Percentiles rank a stretch among this genome's conserved stretches.
phyloP scores from a whole-genome alignment of 768 basidiomycete genomes.

The Hebeloma cylindrosporum region DNA sequence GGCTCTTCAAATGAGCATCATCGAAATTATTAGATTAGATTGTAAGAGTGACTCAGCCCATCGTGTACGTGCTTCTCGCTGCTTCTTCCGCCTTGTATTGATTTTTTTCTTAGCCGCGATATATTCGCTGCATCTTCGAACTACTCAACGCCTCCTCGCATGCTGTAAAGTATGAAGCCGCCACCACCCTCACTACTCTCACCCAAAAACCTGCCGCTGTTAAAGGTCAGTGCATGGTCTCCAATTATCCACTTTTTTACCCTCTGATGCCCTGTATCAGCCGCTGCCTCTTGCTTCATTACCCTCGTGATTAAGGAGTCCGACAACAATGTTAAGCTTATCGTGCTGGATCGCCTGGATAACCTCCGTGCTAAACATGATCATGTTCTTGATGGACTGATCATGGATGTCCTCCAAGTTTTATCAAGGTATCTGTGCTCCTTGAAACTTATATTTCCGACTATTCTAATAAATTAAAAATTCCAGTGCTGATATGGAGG shows the following conservation, averaged over 20 bases:
- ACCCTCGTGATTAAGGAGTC: slow-evolving; percentile 92
- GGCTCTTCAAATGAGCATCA: slow-evolving; percentile 91
- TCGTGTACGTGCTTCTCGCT: slow-evolving; percentile 51
- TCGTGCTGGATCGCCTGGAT: slow-evolving; percentile 91
- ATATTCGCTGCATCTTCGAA: slow-evolving; percentile 93
- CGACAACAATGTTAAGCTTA: slow-evolving; percentile 98
- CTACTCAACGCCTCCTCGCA: slow-evolving; percentile 86
- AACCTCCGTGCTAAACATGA: slow-evolving; percentile 81
- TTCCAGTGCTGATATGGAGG: slow-evolving; percentile 89
- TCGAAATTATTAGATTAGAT: slow-evolving; percentile 91
- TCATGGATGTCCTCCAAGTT: slow-evolving; percentile 95
- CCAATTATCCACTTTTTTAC: not conserved
- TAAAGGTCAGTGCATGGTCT: slow-evolving; percentile 67
- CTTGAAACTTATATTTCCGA: slow-evolving; percentile 1
- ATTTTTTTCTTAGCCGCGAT: slow-evolving; percentile 63
- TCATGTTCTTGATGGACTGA: slow-evolving; percentile 83
- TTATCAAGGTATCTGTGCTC: slow-evolving; percentile 59
- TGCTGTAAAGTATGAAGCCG: slow-evolving; percentile 97
- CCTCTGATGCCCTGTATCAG: slow-evolving; percentile 37
- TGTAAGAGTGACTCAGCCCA: slow-evolving; percentile 83
- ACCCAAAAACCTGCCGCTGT: slow-evolving; percentile 96
- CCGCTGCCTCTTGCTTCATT: slow-evolving; percentile 86
- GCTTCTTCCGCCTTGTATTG: slow-evolving; percentile 7
- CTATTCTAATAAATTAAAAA: not conserved
- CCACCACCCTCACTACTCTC: slow-evolving; percentile 88